Base-by-base conservation (phyloP, 805 yeast species). In the Wickerhamomyces rabaulensis region DNA sequence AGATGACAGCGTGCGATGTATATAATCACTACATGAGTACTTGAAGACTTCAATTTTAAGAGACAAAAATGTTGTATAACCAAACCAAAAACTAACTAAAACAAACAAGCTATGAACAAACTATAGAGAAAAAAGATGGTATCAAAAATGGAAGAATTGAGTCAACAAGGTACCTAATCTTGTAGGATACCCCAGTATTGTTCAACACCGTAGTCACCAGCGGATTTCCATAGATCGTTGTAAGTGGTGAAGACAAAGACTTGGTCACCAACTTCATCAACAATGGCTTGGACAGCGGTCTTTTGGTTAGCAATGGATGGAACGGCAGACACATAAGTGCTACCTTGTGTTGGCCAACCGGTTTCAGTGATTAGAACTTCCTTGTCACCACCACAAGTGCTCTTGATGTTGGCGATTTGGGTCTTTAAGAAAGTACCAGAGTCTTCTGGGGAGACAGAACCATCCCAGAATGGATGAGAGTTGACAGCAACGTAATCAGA, bases 291-390 rank as follows among this genome's bases (percentile, higher is more conserved):
- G 41, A 82, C 57, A 12, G 85, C 84, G 10, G 68, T 52, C 21
- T 66, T 60, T 63, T 82, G 87, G 68, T 81, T 77, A 5, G 55
- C 62, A 27, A 53, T 53, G 20, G 82, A 76, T 40, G 87, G 86
- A 31, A 80, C 80, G 53, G 82, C 79, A 41, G 53, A 50, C 47
- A 82, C 82, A 55, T 70, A 75, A 48, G 74, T 56, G 52, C 69
- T 62, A 58, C 88, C 87, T 55, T 70, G 57, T 15, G 84, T 74
- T 56, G 87, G 88, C 88, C 88, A 82, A 38, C 88, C 88, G 43
- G 84, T 75, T 66, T 82, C 88, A 47, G 80, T 71, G 52, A 81
- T 71, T 51, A 80, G 63, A 13, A 63, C 65, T 17, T 60, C 53
- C 62, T 80, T 79, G 27, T 56, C 51, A 49, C 67, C 66, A 47